A percentile compares a stretch with the other conserved stretches of the same genome.
These are phyloP conservation scores for Ilyonectria destructans DNA, from an alignment of 2,329 filamentous ascomycete species.

Conservation along the genomic window DNA sequence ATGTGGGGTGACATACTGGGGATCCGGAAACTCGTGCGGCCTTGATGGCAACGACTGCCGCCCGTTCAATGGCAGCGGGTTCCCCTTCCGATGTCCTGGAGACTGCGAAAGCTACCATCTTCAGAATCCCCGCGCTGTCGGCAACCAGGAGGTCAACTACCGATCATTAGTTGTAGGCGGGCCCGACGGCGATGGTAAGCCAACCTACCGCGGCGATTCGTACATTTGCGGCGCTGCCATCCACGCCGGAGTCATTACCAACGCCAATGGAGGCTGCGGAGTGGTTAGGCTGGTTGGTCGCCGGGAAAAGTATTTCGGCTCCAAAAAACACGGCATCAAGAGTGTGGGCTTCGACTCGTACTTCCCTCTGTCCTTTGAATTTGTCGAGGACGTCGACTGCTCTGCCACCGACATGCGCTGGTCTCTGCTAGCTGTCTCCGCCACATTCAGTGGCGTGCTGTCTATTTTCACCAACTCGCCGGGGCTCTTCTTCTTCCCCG, in stretches of 20 bases:
- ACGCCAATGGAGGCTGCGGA: slow-evolving; percentile 84
- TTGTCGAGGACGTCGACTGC: slow-evolving; percentile 77
- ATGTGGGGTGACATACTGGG: slow-evolving; percentile 82
- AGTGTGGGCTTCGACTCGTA: slow-evolving; percentile 88
- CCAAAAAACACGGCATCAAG: slow-evolving; percentile 80
- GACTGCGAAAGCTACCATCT: slow-evolving; percentile 78
- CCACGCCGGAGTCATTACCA: slow-evolving; percentile 84
- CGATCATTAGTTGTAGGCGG: slow-evolving; percentile 79
- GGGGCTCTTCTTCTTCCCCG: slow-evolving; percentile 86
- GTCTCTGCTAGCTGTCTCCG: slow-evolving; percentile 85
- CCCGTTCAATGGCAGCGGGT: slow-evolving; percentile 79
- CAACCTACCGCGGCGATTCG: slow-evolving; percentile 89
- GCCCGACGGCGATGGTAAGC: slow-evolving; percentile 61
- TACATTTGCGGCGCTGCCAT: slow-evolving; percentile 90
- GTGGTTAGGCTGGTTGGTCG: slow-evolving; percentile 83
- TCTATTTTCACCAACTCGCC: slow-evolving; percentile 88
- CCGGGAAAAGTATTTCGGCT: slow-evolving; percentile 71
- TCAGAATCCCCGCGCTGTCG: slow-evolving; percentile 83
- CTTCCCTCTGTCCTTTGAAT: slow-evolving; percentile 90
- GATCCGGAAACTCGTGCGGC: slow-evolving; percentile 79
- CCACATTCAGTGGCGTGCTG: slow-evolving; percentile 83
- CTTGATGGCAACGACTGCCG: slow-evolving; percentile 82
- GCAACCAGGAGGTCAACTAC: slow-evolving; percentile 78
- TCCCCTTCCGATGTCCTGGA: slow-evolving; percentile 83
- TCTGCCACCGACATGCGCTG: slow-evolving; percentile 85